These are phyloP conservation scores for Carex littledalei DNA, from an alignment of 176 grass and related monocot genomes.

Conservation along the genomic window DNA sequence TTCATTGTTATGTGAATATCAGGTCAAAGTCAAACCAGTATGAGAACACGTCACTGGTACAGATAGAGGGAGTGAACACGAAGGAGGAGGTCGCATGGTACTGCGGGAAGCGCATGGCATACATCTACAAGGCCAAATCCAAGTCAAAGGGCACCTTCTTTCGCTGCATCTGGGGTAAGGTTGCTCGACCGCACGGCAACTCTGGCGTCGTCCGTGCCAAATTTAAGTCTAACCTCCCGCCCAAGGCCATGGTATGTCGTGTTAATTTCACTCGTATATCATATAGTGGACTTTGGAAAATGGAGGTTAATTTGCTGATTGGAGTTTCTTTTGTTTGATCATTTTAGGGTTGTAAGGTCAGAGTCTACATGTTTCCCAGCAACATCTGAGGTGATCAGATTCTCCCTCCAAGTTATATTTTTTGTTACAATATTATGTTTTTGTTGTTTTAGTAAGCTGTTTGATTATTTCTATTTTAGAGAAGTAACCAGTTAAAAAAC, in stretches of 20 bases:
- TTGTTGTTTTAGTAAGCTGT: neutral
- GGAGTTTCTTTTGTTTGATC: neutral
- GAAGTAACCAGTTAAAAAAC: neutral
- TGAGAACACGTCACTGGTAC: conserved; percentile 54
- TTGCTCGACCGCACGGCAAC: conserved; percentile 54
- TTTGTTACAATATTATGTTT: neutral
- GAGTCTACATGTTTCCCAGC: conserved; percentile 66
- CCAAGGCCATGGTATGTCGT: conserved; percentile 39
- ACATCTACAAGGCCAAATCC: conserved; percentile 76
- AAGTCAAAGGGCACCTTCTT: conserved; percentile 36
- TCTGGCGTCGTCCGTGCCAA: conserved; percentile 58
- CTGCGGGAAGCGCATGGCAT: conserved; percentile 58
- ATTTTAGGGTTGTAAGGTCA: conserved; percentile 50
- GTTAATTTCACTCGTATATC: neutral
- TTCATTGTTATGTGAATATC: neutral
- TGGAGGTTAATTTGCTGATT: conserved; percentile 1
- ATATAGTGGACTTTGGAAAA: neutral
- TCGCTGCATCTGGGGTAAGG: conserved; percentile 67
- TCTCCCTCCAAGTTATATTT: neutral
- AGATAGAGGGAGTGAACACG: conserved; percentile 57
- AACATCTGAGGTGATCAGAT: conserved; percentile 43
- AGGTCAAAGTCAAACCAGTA: conserved; percentile 76
- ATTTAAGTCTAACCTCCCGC: conserved; percentile 53
- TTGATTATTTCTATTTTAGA: neutral
- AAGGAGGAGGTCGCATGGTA: conserved; percentile 60